Conservation (phyloP, 108 stramenopile genomes). For the Skeletonema grethae region DNA sequence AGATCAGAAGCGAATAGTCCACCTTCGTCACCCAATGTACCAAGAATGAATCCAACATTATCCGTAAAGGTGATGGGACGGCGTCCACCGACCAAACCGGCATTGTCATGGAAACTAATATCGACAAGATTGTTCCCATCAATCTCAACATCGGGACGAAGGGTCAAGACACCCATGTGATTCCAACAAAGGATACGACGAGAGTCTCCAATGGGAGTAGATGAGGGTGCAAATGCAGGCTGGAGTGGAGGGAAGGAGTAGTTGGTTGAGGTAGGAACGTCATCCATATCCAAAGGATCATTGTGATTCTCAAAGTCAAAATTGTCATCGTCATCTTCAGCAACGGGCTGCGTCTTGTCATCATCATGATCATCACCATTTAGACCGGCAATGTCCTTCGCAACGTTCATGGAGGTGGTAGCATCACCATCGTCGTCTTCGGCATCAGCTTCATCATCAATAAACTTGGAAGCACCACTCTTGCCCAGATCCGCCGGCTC, state of each 20-base stretch:
- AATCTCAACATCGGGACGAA: conserved; percentile 52
- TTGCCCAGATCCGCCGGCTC: background rate
- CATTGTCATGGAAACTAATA: conserved; percentile 75
- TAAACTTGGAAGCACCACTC: conserved; percentile 35
- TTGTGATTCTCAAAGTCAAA: conserved; percentile 39
- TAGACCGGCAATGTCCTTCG: background rate
- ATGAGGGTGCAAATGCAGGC: conserved; percentile 76
- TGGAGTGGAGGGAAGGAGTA: conserved; percentile 55
- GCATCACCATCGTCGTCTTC: conserved; percentile 43
- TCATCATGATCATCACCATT: conserved; percentile 22
- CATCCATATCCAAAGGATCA: conserved; percentile 18
- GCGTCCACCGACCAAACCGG: conserved; percentile 34
- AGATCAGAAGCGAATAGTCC: conserved; percentile 80
- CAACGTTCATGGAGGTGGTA: conserved; percentile 4
- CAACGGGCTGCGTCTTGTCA: conserved; percentile 3
- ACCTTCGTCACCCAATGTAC: conserved; percentile 81
- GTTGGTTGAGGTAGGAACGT: background rate
- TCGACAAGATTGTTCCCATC: conserved; percentile 56
- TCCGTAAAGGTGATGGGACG: conserved; percentile 77
- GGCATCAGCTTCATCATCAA: conserved; percentile 64
- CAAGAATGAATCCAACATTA: conserved; percentile 75
- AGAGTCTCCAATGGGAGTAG: conserved; percentile 67
- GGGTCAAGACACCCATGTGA: conserved; percentile 71
- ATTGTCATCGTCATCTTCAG: conserved; percentile 26
- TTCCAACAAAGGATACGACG: conserved; percentile 89